Evolutionary conservation across 257 asterid genomes (phyloP).

Genomic region (Solanum rostratum): DNA sequence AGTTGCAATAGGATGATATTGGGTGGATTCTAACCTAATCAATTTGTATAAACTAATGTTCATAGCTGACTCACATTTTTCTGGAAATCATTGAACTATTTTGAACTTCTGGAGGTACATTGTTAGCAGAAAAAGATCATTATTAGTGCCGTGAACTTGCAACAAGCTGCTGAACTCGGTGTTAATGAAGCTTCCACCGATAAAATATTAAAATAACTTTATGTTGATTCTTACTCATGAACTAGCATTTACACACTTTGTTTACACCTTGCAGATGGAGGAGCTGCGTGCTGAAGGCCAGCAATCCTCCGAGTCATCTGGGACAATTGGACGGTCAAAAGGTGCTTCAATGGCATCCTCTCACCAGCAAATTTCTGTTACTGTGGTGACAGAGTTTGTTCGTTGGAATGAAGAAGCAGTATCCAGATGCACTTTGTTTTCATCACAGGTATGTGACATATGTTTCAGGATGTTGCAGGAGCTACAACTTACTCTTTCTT

Average conservation of each 20-base stretch:
- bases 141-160: neutral
- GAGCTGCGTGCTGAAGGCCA: constrained; percentile 76
- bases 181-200: neutral
- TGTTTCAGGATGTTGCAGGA: neutral
- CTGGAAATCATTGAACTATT: neutral
- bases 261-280: constrained; percentile 57
- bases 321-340: constrained; percentile 92
- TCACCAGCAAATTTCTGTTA: constrained; percentile 86
- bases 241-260: neutral
- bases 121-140: neutral
- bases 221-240: neutral
- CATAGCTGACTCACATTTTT: neutral
- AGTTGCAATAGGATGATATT: neutral
- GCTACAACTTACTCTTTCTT: neutral
- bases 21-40: neutral
- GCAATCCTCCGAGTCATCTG: constrained; percentile 65
- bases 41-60: neutral
- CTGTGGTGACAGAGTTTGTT: constrained; percentile 91
- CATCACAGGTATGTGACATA: constrained; percentile 51
- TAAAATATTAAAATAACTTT: neutral
- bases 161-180: neutral
- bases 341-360: constrained; percentile 85
- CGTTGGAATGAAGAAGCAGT: constrained; percentile 99
- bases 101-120: neutral
- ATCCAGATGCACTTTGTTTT: constrained; percentile 71